Evolutionary conservation across 2,329 filamentous ascomycete genomes (phyloP).

Genomic region (Pseudogymnoascus sp.): DNA sequence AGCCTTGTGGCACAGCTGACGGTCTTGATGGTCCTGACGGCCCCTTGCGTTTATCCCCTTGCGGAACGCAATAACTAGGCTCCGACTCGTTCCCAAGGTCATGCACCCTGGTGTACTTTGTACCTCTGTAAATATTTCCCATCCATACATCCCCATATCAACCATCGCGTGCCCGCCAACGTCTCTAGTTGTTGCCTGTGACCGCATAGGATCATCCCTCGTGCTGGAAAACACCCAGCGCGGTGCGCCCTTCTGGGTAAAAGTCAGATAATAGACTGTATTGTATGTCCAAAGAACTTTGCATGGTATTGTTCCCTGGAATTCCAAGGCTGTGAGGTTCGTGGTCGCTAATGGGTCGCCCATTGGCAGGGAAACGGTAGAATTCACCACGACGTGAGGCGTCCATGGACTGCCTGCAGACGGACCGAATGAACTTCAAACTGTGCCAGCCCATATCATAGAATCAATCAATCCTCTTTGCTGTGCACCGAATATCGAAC

Average conservation of each 20-base stretch:
- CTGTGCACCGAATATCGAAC: not conserved
- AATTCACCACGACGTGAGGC: slow-evolving; percentile 6
- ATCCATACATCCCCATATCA: slow-evolving; percentile 3
- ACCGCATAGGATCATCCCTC: not conserved
- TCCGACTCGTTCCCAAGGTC: slow-evolving; percentile 3
- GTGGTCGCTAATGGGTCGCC: slow-evolving; percentile 6
- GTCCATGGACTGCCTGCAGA: slow-evolving; percentile 1
- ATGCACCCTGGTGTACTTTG: slow-evolving; percentile 4
- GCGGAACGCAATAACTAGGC: slow-evolving; percentile 1
- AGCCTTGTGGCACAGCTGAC: slow-evolving; percentile 1
- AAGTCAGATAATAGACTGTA: not conserved
- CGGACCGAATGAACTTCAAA: slow-evolving; percentile 3
- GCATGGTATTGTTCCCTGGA: not conserved
- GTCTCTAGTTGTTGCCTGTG: slow-evolving; percentile 1
- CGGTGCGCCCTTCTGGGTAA: not conserved
- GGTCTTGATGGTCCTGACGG: not conserved
- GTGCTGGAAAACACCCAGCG: not conserved
- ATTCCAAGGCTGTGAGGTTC: slow-evolving; percentile 5
- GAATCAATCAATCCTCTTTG: slow-evolving; percentile 1
- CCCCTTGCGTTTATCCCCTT: slow-evolving; percentile 1
- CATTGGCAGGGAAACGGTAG: slow-evolving; percentile 7
- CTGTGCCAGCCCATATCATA: not conserved
- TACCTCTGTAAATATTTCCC: slow-evolving; percentile 6
- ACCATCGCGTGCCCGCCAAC: slow-evolving; percentile 6
- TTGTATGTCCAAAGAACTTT: not conserved